A percentile compares a stretch with the other conserved stretches of the same genome.
Conservation (phyloP, 148 eudicot genomes). For the Selenicereus undatus region DNA sequence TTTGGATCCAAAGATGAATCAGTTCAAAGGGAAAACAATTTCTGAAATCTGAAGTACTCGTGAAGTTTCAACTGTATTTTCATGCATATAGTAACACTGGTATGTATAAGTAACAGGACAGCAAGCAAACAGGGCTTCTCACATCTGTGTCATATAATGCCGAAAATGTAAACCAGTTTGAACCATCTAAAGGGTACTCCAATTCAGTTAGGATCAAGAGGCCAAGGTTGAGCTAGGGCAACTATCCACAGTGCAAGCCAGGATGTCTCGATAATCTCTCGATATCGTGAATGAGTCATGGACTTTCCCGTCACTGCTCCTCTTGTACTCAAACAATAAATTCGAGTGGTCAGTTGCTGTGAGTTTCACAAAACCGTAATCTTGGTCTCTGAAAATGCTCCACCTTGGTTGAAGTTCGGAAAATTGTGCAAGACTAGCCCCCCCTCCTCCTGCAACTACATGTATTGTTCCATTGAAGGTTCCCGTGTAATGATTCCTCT, state of each 20-base stretch:
- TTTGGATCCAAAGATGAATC: background rate
- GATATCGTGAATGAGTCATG: slow-evolving; percentile 74
- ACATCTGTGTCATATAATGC: background rate
- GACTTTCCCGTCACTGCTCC: slow-evolving; percentile 79
- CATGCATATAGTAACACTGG: background rate
- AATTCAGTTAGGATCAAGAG: background rate
- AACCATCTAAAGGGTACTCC: background rate
- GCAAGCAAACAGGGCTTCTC: background rate
- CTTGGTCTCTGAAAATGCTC: slow-evolving; percentile 74
- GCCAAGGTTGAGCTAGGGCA: slow-evolving; percentile 64
- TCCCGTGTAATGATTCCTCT: slow-evolving; percentile 57
- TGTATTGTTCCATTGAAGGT: slow-evolving; percentile 77
- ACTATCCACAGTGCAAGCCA: slow-evolving; percentile 75
- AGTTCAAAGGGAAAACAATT: background rate
- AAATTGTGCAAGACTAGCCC: slow-evolving; percentile 64
- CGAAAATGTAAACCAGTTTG: background rate
- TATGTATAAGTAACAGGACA: background rate
- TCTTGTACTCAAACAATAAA: slow-evolving; percentile 80
- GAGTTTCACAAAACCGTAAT: slow-evolving; percentile 77
- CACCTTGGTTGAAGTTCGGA: slow-evolving; percentile 49
- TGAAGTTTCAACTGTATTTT: background rate
- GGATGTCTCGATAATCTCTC: slow-evolving; percentile 72
- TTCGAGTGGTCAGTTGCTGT: slow-evolving; percentile 73
- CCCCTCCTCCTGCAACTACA: slow-evolving; percentile 85
- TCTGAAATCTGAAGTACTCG: background rate